phyloP scores from a whole-genome alignment of 139 green algal species.

The Ulvella scutata region DNA sequence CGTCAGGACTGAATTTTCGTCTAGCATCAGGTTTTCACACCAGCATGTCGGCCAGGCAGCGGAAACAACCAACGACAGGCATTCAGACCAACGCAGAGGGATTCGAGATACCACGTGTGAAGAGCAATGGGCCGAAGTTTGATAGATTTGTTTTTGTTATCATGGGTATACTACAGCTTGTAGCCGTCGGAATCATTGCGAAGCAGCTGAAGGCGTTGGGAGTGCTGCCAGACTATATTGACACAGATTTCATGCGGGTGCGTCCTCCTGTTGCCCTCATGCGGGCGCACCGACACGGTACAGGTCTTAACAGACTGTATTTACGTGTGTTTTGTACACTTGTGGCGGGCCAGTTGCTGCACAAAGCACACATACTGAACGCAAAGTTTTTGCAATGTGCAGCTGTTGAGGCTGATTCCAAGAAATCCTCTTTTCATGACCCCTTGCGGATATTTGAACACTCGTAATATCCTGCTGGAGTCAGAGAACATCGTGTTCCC shows the following conservation, averaged over 20 bases:
- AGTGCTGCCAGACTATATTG: background rate
- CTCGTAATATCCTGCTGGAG: background rate
- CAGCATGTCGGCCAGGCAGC: no score
- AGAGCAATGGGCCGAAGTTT: background rate
- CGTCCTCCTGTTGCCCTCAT: no score
- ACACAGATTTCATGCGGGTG: background rate
- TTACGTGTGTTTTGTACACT: no score
- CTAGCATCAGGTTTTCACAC: no score
- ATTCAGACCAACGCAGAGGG: background rate
- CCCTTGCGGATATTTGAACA: background rate
- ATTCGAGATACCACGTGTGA: slow-evolving; percentile 1
- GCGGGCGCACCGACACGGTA: no score
- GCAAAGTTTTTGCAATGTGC: no score
- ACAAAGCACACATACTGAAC: no score
- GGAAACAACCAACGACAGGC: no score
- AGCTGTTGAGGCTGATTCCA: background rate
- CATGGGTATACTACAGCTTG: background rate
- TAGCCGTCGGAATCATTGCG: background rate
- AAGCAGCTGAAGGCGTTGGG: background rate
- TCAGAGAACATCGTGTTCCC: background rate
- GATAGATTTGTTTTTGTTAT: background rate
- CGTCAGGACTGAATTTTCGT: no score
- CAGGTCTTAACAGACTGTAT: no score
- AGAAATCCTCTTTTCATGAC: background rate
- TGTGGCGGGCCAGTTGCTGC: no score